Evolutionary conservation across 225 moss, liverwort and hornwort species (phyloP).

Genomic region (Thuidium tamariscinum): DNA sequence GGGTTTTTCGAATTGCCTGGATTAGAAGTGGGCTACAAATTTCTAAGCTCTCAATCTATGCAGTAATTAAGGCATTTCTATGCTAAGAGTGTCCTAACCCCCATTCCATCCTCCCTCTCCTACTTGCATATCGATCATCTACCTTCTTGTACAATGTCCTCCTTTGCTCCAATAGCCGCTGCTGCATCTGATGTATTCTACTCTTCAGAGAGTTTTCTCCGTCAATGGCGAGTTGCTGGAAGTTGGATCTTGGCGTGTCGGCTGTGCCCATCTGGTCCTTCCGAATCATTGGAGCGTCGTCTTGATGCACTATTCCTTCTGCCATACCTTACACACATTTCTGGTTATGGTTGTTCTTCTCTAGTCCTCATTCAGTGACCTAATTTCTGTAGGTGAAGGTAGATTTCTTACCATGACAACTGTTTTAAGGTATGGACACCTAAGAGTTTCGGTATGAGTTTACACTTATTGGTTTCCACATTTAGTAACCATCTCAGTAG

Average conservation of each 20-base stretch:
- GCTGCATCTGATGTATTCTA: slow-evolving; percentile 6
- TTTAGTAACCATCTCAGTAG: background rate
- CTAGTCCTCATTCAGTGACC: background rate
- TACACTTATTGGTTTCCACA: background rate
- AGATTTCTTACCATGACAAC: background rate
- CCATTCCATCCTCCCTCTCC: slow-evolving; percentile 37
- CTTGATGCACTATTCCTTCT: background rate
- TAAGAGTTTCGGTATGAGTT: background rate
- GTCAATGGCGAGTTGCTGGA: background rate
- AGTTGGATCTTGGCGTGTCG: background rate
- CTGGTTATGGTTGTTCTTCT: background rate
- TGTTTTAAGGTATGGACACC: background rate
- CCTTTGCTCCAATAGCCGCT: background rate
- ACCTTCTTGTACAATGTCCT: background rate
- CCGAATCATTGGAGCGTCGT: background rate
- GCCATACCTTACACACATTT: background rate
- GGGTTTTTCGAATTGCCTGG: background rate
- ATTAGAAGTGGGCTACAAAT: background rate
- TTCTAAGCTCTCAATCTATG: background rate
- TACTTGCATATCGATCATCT: background rate
- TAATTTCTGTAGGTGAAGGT: background rate
- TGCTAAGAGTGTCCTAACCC: slow-evolving; percentile 9
- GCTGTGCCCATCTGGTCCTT: background rate
- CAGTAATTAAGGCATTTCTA: background rate
- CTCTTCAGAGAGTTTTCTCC: background rate